Base-by-base conservation (phyloP, 1,139 yeast genomes). In the Yamadazyma sp. region DNA sequence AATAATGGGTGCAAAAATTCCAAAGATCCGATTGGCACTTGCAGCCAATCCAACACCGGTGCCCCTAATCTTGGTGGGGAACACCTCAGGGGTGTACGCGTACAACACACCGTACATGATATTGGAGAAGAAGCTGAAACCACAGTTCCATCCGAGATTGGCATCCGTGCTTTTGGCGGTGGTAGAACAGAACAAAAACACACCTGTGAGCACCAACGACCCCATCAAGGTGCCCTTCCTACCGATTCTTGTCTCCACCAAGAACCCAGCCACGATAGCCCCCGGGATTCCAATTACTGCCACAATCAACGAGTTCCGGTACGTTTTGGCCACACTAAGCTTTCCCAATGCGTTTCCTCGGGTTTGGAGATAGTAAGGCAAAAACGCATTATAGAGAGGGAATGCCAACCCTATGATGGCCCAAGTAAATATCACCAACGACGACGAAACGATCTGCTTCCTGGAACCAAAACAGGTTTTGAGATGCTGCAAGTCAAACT, bases 51-150 rank as follows among this genome's bases (percentile, higher is more conserved):
- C 76, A 17, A 69, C 64, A 1, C 68, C 75, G 4, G 75, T 69
- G 4, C 74, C 75, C 47, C 75, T 55, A 20, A 68, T 59, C 40
- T 57, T 64, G 1, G 73, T 56, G 11, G 66, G 68, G 49, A 69
- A 69, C 31, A 69, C 62, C 44, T 70, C 76, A 0, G 75, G 75
- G 0, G 75, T 70, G 47, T 69, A 69, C 10, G 75, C 74, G 44
- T 70, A 70, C 29, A 70, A 54, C 5, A 69, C 75, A 0, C 74
- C 75, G 49, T 68, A 70, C 70, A 69, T 66, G 34, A 69, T 65
- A 44, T 63, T 69, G 22, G 74, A 67, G 33, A 58, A 56, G 43
- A 69, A 66, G 40, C 66, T 64, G 50, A 70, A 69, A 17, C 61
- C 63, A 46, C 75, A 70, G 45, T 65, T 69, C 73, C 73, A 69